Evolutionary conservation across 257 asterid species (phyloP).

Genomic region (Scutellaria barbata): DNA sequence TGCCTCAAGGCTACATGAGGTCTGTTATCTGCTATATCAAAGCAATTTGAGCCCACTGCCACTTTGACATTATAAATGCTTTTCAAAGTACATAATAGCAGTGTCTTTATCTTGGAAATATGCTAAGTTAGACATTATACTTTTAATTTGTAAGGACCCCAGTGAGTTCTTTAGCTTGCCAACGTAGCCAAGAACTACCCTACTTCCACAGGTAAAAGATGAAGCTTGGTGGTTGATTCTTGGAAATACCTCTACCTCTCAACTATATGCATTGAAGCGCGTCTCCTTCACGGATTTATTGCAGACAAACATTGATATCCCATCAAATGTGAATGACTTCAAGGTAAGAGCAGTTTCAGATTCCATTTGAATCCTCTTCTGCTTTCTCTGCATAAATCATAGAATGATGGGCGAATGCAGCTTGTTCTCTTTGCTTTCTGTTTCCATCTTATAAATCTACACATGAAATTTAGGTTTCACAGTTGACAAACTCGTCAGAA

Average conservation of each 20-base stretch:
- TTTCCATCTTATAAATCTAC: not conserved
- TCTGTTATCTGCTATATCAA: slow-evolving; percentile 32
- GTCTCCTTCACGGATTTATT: slow-evolving; percentile 66
- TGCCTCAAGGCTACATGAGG: slow-evolving; percentile 76
- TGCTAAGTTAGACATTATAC: slow-evolving; percentile 8
- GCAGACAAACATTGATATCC: slow-evolving; percentile 68
- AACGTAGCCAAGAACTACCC: not conserved
- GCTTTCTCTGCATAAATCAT: not conserved
- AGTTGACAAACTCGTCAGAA: too few species aligned
- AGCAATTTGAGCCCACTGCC: too few species aligned
- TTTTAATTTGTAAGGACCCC: not conserved
- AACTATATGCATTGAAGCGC: slow-evolving; percentile 78
- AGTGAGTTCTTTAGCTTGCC: not conserved
- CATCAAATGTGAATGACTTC: slow-evolving; percentile 54
- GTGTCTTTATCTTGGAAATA: slow-evolving; percentile 5
- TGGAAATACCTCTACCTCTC: slow-evolving; percentile 69
- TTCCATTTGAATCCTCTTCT: not conserved
- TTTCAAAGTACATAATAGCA: not conserved
- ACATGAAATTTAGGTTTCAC: not conserved
- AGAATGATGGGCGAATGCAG: not conserved
- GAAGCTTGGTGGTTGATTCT: slow-evolving; percentile 99
- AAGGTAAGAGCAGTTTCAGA: slow-evolving; percentile 50
- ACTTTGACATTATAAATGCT: slow-evolving; percentile 9
- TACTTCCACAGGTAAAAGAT: slow-evolving; percentile 68
- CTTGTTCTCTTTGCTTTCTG: not conserved